A percentile compares a stretch with the other conserved stretches of the same genome.
These are phyloP conservation scores for Fusarium cyanostomum DNA, from an alignment of 2,329 filamentous ascomycete genomes.

Conservation along the genomic window DNA sequence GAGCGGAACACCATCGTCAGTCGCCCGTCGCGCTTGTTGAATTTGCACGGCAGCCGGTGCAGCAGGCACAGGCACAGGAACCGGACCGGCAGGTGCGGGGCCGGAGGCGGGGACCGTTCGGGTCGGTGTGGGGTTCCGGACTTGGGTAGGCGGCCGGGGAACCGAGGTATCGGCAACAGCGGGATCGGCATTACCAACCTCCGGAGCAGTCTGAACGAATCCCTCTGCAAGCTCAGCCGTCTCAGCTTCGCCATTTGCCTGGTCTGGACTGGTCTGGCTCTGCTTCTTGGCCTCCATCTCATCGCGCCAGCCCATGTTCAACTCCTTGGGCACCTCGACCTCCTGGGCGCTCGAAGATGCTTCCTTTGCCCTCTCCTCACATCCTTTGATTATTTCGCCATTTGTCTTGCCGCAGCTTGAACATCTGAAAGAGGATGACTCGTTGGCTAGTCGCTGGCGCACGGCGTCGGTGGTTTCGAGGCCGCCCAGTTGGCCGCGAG, in stretches of 20 bases:
- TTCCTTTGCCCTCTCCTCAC: slow-evolving; percentile 65
- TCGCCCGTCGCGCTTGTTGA: slow-evolving; percentile 34
- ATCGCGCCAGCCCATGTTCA: slow-evolving; percentile 77
- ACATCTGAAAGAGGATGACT: slow-evolving; percentile 75
- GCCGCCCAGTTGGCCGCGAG: slow-evolving; percentile 88
- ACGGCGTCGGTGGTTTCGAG: slow-evolving; percentile 78
- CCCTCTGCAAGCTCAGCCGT: slow-evolving; percentile 65
- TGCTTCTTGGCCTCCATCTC: slow-evolving; percentile 63
- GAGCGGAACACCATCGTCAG: slow-evolving; percentile 64
- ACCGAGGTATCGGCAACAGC: neutral
- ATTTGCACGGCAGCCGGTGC: slow-evolving; percentile 16
- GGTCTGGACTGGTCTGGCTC: slow-evolving; percentile 11
- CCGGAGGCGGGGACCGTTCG: slow-evolving; percentile 16
- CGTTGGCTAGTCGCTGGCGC: slow-evolving; percentile 73
- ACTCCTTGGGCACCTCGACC: slow-evolving; percentile 62
- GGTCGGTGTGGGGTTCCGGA: slow-evolving; percentile 27
- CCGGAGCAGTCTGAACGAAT: slow-evolving; percentile 61
- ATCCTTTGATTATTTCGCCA: slow-evolving; percentile 76
- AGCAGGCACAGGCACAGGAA: slow-evolving; percentile 6
- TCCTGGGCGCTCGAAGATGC: slow-evolving; percentile 49
- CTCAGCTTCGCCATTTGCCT: slow-evolving; percentile 50
- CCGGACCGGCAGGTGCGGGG: slow-evolving; percentile 6
- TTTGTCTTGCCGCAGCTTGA: slow-evolving; percentile 75
- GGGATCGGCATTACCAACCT: neutral
- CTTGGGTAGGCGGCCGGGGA: slow-evolving; percentile 12